phyloP scores from a whole-genome alignment of 1,284 basidiomycete species.

The Ganoderma sp. region DNA sequence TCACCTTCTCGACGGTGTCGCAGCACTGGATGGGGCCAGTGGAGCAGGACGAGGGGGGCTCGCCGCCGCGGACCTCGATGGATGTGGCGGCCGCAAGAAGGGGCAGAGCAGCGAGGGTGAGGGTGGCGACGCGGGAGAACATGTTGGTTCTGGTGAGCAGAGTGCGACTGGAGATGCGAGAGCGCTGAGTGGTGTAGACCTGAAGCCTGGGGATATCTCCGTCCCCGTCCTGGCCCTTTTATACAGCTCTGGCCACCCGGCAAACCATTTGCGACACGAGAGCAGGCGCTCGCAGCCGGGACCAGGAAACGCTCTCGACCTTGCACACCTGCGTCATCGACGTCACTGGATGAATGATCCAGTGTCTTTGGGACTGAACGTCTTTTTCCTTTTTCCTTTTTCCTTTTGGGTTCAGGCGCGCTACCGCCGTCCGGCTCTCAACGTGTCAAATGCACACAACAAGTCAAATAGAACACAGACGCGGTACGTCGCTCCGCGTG shows the following conservation, averaged over 20 bases:
- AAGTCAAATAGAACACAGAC: neutral
- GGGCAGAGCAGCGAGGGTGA: constrained; percentile 32
- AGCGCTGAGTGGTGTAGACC: constrained; percentile 16
- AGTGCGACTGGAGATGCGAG: neutral
- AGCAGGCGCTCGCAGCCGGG: neutral
- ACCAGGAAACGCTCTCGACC: neutral
- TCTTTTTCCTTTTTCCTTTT: neutral
- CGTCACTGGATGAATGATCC: neutral
- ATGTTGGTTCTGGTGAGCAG: constrained; percentile 11
- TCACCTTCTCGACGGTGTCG: constrained; percentile 31
- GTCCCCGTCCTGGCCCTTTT: neutral
- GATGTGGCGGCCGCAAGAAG: constrained; percentile 40
- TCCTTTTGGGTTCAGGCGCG: neutral
- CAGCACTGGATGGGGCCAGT: constrained; percentile 36
- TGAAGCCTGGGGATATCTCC: constrained; percentile 11
- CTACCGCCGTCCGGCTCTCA: neutral
- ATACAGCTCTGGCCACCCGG: constrained; percentile 4
- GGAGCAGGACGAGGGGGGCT: constrained; percentile 24
- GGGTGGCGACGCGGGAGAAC: constrained; percentile 26
- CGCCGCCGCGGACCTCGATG: constrained; percentile 10
- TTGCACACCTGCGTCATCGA: neutral
- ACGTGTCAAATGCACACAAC: neutral
- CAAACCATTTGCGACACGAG: neutral
- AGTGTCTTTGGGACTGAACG: neutral
- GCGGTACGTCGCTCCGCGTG: neutral